phyloP scores from a whole-genome alignment of 164 flowering plant genomes.

The Platanus orientalis region DNA sequence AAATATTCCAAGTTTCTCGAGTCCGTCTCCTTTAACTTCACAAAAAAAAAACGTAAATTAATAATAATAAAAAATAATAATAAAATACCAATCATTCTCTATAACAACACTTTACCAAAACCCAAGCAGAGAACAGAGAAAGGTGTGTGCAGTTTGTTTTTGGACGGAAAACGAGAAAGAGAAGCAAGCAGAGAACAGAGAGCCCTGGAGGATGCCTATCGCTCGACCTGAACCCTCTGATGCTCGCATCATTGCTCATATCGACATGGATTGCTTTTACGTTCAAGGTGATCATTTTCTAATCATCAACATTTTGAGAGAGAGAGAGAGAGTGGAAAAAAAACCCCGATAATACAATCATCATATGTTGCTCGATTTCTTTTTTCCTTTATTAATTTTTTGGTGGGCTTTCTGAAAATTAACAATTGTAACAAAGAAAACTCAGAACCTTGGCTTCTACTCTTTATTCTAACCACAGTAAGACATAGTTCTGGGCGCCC shows the following conservation, averaged over 20 bases:
- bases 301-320: neutral
- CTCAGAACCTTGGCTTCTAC: neutral
- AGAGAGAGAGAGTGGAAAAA: too few species aligned
- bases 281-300: conserved; percentile 69
- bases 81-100: too few species aligned
- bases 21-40: too few species aligned
- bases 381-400: neutral
- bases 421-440: neutral
- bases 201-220: conserved; percentile 57
- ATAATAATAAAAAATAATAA: too few species aligned
- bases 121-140: too few species aligned
- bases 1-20: too few species aligned
- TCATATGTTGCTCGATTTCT: neutral
- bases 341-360: too few species aligned
- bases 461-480: neutral
- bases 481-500: neutral
- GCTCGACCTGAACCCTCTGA: conserved; percentile 67
- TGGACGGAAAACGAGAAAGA: too few species aligned
- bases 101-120: too few species aligned
- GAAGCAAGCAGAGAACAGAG: neutral
- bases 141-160: too few species aligned
- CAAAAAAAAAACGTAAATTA: too few species aligned
- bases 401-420: neutral
- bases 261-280: conserved; percentile 98
- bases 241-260: conserved; percentile 78